Base-by-base conservation (phyloP, 2,329 filamentous ascomycete genomes). In the Claviceps africana region DNA sequence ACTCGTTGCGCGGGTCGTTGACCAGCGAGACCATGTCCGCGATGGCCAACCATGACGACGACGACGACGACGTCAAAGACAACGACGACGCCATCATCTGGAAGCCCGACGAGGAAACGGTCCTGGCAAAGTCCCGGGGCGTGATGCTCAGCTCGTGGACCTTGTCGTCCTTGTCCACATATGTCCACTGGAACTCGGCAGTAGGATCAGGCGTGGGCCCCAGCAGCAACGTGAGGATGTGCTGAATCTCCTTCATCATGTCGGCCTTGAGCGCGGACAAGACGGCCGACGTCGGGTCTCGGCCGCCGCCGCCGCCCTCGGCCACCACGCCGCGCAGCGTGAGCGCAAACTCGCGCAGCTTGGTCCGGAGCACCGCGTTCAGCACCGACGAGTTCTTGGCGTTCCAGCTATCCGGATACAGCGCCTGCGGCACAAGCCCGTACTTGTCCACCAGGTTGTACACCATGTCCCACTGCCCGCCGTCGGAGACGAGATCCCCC, bases 381-480 rank as follows among this genome's bases (percentile, higher is more conserved):
- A 95, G 81, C 19, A 78, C 73, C 1, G 73, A 67, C 28, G 84
- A 87, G 60, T 82, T 82, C 71, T 77, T 77, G 4, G 88, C 86
- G 64, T 87, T 91, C 74, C 78, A 91, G 51, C 77, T 82, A 64
- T 95, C 89, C 0, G 88, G 88, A 63, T 93, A 95, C 2, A 95
- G 68, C 0, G 74, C 70, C 64, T 94, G 86, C 3, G 88, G 88
- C 0, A 93, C 83, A n/a, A 95, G 77, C 30, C 89, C 89, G 62
- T 95, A 95, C 70, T 95, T 95, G 45, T 79, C 70, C 5, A 95
- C 86, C 10, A 95, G 72, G 61, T 94, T 95, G 57, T 81, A 85
- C 2, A 89, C 84, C 88, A 95, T 94, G 66, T 94, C 88, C 87
- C 87, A 94, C 66, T 94, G 88, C 0, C 89, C 88, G 30, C 89